Conservation (phyloP, 2,329 filamentous ascomycete genomes). For the Apiospora saccharicola region DNA sequence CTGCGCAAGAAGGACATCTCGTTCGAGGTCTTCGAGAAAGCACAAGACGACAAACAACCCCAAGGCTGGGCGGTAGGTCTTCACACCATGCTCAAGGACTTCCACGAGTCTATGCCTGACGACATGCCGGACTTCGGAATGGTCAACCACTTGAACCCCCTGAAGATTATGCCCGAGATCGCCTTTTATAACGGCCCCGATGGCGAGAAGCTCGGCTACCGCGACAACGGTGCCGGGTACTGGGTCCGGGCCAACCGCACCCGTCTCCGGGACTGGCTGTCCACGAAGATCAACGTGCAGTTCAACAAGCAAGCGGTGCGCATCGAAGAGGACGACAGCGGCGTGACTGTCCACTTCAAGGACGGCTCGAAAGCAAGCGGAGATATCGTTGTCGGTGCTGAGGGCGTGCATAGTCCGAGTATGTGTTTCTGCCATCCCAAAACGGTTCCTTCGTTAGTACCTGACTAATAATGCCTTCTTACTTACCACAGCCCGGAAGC, state of each 20-base stretch:
- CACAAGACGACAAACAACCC: neutral
- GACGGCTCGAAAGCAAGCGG: slow-evolving; percentile 37
- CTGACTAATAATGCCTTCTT: slow-evolving; percentile 27
- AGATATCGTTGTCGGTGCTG: slow-evolving; percentile 40
- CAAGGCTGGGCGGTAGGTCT: slow-evolving; percentile 27
- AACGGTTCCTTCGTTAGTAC: neutral
- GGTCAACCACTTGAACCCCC: slow-evolving; percentile 30
- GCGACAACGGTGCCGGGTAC: slow-evolving; percentile 2
- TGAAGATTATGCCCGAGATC: slow-evolving; percentile 31
- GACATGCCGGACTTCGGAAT: slow-evolving; percentile 33
- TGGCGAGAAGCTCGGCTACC: slow-evolving; percentile 25
- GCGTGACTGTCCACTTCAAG: slow-evolving; percentile 36
- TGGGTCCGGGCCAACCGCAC: slow-evolving; percentile 35
- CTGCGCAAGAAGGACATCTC: slow-evolving; percentile 26
- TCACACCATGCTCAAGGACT: slow-evolving; percentile 22
- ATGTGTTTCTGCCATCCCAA: neutral
- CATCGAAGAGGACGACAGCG: slow-evolving; percentile 31
- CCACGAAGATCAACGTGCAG: slow-evolving; percentile 36
- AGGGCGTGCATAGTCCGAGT: slow-evolving; percentile 39
- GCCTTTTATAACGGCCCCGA: slow-evolving; percentile 25
- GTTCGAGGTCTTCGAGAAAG: slow-evolving; percentile 27
- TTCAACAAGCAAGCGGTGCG: slow-evolving; percentile 36
- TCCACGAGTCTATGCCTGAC: slow-evolving; percentile 18
- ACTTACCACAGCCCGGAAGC: slow-evolving; percentile 37
- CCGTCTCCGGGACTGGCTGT: slow-evolving; percentile 37